Percentiles rank a stretch among this genome's conserved stretches.
These are phyloP conservation scores for Rhodamnia argentea DNA, from an alignment of 345 rosid species.

Conservation along the genomic window DNA sequence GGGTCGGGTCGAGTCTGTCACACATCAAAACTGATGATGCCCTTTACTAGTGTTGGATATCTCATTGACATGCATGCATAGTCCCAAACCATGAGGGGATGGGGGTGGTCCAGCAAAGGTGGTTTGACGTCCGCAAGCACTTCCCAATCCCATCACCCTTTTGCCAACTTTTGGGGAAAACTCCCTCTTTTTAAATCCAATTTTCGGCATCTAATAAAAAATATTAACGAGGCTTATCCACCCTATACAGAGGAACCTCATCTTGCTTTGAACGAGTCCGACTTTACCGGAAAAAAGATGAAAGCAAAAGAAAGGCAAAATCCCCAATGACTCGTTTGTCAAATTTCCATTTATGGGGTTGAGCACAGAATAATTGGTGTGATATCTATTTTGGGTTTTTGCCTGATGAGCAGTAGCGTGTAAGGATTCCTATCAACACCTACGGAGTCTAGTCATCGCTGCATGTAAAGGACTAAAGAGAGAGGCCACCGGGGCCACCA, in stretches of 20 bases:
- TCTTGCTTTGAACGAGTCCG: background rate
- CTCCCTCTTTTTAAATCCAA: background rate
- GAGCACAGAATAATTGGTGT: background rate
- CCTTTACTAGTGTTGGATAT: background rate
- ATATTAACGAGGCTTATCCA: background rate
- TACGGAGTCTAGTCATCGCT: background rate
- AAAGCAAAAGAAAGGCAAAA: background rate
- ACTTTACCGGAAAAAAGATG: background rate
- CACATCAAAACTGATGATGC: background rate
- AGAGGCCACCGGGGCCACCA: background rate
- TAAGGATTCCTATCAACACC: background rate
- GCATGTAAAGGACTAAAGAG: background rate
- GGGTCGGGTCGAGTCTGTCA: background rate
- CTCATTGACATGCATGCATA: background rate
- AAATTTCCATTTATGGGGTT: background rate
- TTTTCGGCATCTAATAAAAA: background rate
- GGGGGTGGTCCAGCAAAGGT: background rate
- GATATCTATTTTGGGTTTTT: background rate
- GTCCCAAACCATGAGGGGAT: background rate
- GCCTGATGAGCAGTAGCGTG: background rate
- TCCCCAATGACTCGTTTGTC: background rate
- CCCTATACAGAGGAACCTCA: background rate
- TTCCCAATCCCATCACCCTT: background rate
- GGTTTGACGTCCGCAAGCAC: background rate
- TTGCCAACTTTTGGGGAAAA: background rate